Conservation (phyloP, 441 rosid species). For the Euphorbia schlechtendalii region DNA sequence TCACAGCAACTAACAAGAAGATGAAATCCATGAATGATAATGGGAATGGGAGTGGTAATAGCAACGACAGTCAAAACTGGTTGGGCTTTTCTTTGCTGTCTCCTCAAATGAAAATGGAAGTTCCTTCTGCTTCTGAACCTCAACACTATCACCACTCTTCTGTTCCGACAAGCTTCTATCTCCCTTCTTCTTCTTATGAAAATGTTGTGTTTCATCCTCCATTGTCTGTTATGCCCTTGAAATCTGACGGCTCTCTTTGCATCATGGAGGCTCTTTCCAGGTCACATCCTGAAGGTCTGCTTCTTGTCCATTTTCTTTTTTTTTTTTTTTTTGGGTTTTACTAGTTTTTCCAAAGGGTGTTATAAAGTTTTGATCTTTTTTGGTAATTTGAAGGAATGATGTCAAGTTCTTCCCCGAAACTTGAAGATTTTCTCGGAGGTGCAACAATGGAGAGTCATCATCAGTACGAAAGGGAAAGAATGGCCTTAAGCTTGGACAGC, state of each 20-base stretch:
- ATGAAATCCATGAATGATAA: slow-evolving; percentile 46
- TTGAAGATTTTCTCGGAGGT: slow-evolving; percentile 68
- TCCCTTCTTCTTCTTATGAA: slow-evolving; percentile 33
- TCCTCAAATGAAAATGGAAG: slow-evolving; percentile 62
- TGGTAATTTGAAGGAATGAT: slow-evolving; percentile 30
- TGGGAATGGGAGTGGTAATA: slow-evolving; percentile 22
- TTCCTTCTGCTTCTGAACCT: slow-evolving; percentile 24
- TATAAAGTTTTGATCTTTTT: not conserved
- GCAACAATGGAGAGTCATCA: slow-evolving; percentile 46
- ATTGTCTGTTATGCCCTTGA: slow-evolving; percentile 66
- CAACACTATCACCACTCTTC: slow-evolving; percentile 28
- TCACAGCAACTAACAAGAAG: slow-evolving; percentile 23
- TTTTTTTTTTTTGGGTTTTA: not conserved
- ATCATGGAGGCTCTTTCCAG: slow-evolving; percentile 62
- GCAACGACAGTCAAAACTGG: slow-evolving; percentile 34
- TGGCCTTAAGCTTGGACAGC: slow-evolving; percentile 58
- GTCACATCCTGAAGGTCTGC: slow-evolving; percentile 53
- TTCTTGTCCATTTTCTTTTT: not conserved
- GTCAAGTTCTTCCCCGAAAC: slow-evolving; percentile 52
- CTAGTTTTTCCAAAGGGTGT: not conserved
- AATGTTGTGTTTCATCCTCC: slow-evolving; percentile 40
- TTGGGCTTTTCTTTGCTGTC: slow-evolving; percentile 72
- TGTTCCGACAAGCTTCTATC: slow-evolving; percentile 40
- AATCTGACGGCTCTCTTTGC: slow-evolving; percentile 75
- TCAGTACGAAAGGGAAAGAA: slow-evolving; percentile 43